Base-by-base conservation (phyloP, 2,329 filamentous ascomycete species). In the Hypomyces rosellus region DNA sequence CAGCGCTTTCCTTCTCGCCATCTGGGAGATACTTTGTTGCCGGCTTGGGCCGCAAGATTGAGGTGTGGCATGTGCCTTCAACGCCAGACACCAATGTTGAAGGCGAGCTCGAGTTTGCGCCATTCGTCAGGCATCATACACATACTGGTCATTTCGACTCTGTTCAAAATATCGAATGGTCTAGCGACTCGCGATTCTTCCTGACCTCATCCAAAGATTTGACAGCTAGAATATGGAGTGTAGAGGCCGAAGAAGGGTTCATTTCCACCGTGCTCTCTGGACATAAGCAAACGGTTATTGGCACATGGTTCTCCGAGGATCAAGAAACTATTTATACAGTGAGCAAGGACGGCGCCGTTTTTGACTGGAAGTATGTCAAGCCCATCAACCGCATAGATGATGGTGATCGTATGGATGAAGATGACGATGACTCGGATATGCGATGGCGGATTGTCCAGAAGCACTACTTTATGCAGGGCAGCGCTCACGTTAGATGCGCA, bases 271-370 rank as follows among this genome's bases (percentile, higher is more conserved):
- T 91, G 14, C 73, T 99, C 54, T 86, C 89, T 3, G 93, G 93
- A 1, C 95, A 99, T 69, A 85, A 90, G 65, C 90, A 96, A 68
- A 85, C 81, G 14, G 88, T 99, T 3, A 78, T 95, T 49, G 89
- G 86, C n/a, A 91, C 91, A n/a, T 99, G 90, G 84, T 99, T 99
- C 65, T 95, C 91, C 1, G 84, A 86, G 54, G 85, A 95, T 59
- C 93, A 99, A 65, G 95, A 99, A 70, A 89, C 82, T 45, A 95
- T 99, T 48, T 99, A 93, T 66, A 97, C 93, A 0, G 83, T 96
- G 56, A 96, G 92, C 70, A 95, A 95, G 67, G 95, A 99, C 67
- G 95, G 93, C n/a, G 91, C 93, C 3, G 78, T 97, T 1, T 97
- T 97, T 62, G 81, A 88, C 56, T 99, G 93, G 93, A 84, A 88